Base-by-base conservation (phyloP, 371 early-diverging fungal species). In the Apophysomyces variabilis region DNA sequence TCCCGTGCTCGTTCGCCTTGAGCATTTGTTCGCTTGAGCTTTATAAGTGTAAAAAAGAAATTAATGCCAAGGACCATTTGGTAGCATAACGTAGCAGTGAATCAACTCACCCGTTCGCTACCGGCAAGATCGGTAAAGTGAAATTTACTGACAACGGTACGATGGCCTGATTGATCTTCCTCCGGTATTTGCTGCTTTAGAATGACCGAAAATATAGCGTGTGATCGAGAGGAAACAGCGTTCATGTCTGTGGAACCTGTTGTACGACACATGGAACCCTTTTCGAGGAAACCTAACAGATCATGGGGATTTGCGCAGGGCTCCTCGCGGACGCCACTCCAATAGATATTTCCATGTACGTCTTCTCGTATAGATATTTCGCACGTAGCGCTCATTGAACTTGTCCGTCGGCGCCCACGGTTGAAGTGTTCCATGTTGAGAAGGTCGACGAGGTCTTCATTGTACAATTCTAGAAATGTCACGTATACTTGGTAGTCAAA, bases 211-310 rank as follows among this genome's bases (percentile, higher is more conserved):
- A 98, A 99, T 59, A 99, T 97, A 46, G 99, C 99, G 80, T 99
- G 99, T 35, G 97, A 96, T 67, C 99, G 87, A n/a, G 98, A 98
- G 0, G 97, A 96, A 4, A 90, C 85, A 41, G 87, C 86, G 83
- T 99, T 99, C 99, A 99, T 99, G 60, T 96, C 93, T 35, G 99
- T 99, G 16, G 93, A 88, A 38, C 94, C 96, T 21, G 99, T 98
- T 57, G 95, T 97, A 68, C 99, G 90, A 76, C 92, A 87, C 54
- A 90, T 71, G 8, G 91, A 90, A 63, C 98, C 95, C 73, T 89
- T 89, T 61, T 88, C 82, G 21, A 97, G 78, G 50, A 78, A 79
- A 69, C 78, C 83, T 66, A 98, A 74, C 8, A 96, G 84, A 43
- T 93, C 96, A 21, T 90, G 89, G 1, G 95, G 90, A 26, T 82